Percentiles rank a stretch among this genome's conserved stretches.
These are phyloP conservation scores for Nemania serpens DNA, from an alignment of 2,329 filamentous ascomycete genomes.

Conservation along the genomic window DNA sequence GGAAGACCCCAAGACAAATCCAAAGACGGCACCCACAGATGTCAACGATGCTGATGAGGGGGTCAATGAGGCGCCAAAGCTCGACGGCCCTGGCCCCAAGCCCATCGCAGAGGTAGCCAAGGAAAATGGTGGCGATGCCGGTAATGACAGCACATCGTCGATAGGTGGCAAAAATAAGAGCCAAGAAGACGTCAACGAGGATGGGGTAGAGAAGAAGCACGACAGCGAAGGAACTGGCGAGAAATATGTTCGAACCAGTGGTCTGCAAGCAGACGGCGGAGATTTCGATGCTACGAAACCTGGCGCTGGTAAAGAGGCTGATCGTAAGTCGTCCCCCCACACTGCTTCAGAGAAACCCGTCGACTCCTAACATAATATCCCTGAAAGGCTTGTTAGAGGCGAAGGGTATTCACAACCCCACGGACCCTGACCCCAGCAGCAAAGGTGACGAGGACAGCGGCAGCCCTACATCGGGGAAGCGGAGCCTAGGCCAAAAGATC, in stretches of 20 bases:
- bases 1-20: conserved; percentile 43
- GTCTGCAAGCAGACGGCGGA: conserved; percentile 66
- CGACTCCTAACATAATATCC: conserved; percentile 1
- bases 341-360: not conserved
- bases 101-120: conserved; percentile 44
- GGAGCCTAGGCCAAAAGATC: conserved; percentile 65
- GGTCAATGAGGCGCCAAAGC: conserved; percentile 42
- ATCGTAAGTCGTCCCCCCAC: conserved; percentile 53
- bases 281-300: conserved; percentile 68
- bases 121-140: conserved; percentile 40
- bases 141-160: conserved; percentile 32
- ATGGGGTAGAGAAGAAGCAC: conserved; percentile 30
- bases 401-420: conserved; percentile 50
- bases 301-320: conserved; percentile 69
- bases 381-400: conserved; percentile 56
- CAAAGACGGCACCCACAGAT: conserved; percentile 44
- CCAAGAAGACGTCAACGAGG: conserved; percentile 36
- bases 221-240: conserved; percentile 57
- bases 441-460: conserved; percentile 27
- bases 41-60: conserved; percentile 43
- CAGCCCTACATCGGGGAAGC: conserved; percentile 47
- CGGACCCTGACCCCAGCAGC: conserved; percentile 27
- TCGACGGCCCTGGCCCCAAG: conserved; percentile 50
- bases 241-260: conserved; percentile 61
- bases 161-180: conserved; percentile 35